phyloP scores from a whole-genome alignment of 2,329 filamentous ascomycete genomes.

The Arthroderma sp. region DNA sequence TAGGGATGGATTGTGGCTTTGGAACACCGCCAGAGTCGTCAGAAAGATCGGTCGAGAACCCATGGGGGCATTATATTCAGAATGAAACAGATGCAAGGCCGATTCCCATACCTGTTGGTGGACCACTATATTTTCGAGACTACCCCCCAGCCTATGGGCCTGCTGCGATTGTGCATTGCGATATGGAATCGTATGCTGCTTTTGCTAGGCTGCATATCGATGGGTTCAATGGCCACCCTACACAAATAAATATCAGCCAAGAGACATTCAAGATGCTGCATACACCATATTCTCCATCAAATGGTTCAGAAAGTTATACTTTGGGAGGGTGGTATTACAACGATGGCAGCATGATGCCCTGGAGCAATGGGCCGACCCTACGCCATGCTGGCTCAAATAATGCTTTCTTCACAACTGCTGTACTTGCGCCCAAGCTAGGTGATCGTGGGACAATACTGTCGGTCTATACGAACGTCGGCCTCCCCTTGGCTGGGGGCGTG shows the following conservation, averaged over 20 bases:
- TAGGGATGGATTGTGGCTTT: constrained; percentile 7
- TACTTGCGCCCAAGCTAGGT: background rate
- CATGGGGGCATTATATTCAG: constrained; percentile 5
- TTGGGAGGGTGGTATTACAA: constrained; percentile 5
- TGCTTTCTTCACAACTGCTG: background rate
- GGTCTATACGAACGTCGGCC: constrained; percentile 1
- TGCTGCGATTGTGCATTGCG: constrained; percentile 5
- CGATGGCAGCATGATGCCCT: constrained; percentile 1
- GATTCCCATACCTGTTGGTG: constrained; percentile 3
- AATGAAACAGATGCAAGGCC: background rate
- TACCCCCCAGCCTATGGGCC: constrained; percentile 5
- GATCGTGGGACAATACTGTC: background rate
- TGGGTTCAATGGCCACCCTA: constrained; percentile 5
- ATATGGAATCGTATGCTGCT: constrained; percentile 4
- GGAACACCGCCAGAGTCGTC: constrained; percentile 4
- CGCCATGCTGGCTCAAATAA: constrained; percentile 3
- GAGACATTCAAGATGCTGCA: constrained; percentile 6
- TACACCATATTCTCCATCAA: constrained; percentile 3
- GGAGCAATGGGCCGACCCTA: constrained; percentile 5
- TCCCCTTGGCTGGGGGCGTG: too few species aligned
- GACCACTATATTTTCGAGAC: constrained; percentile 4
- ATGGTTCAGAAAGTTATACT: background rate
- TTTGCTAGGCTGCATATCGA: constrained; percentile 6
- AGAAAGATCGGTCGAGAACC: constrained; percentile 6
- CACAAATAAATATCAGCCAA: constrained; percentile 1